Evolutionary conservation across 305 asterid species (phyloP).

Genomic region (Fraxinus velutina): DNA sequence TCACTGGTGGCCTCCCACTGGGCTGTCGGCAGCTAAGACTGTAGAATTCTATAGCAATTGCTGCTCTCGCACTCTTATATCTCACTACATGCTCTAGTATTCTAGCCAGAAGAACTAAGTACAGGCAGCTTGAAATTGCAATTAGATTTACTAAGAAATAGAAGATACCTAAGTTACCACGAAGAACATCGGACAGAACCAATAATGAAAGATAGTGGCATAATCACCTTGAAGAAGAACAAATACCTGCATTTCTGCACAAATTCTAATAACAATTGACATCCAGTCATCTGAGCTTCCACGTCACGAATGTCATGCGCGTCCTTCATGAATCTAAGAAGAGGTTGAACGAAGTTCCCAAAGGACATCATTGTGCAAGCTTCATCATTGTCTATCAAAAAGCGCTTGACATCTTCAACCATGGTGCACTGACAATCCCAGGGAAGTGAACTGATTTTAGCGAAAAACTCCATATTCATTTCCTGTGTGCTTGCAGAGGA

Average conservation of each 20-base stretch:
- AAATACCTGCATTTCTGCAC: constrained; percentile 63
- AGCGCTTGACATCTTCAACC: constrained; percentile 43
- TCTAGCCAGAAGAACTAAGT: not conserved
- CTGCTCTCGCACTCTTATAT: not conserved
- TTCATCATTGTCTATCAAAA: constrained; percentile 34
- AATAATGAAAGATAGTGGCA: not conserved
- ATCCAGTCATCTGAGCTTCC: constrained; percentile 67
- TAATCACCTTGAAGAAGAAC: not conserved
- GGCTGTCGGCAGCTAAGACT: not conserved
- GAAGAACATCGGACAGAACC: not conserved
- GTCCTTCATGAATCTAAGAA: constrained; percentile 55
- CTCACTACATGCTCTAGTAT: not conserved
- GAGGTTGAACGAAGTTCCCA: constrained; percentile 32
- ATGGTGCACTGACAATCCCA: constrained; percentile 61
- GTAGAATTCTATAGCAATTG: not conserved
- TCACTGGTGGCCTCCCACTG: not conserved
- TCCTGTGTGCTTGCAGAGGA: constrained; percentile 17
- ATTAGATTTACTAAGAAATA: not conserved
- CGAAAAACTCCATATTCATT: constrained; percentile 31
- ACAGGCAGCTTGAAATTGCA: not conserved
- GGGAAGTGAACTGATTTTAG: constrained; percentile 48
- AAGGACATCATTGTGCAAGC: constrained; percentile 32
- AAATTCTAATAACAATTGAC: constrained; percentile 51
- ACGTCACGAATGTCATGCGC: constrained; percentile 44
- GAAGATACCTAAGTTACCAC: not conserved